These are phyloP conservation scores for Typha latifolia DNA, from an alignment of 176 grass and related monocot species.

Conservation along the genomic window DNA sequence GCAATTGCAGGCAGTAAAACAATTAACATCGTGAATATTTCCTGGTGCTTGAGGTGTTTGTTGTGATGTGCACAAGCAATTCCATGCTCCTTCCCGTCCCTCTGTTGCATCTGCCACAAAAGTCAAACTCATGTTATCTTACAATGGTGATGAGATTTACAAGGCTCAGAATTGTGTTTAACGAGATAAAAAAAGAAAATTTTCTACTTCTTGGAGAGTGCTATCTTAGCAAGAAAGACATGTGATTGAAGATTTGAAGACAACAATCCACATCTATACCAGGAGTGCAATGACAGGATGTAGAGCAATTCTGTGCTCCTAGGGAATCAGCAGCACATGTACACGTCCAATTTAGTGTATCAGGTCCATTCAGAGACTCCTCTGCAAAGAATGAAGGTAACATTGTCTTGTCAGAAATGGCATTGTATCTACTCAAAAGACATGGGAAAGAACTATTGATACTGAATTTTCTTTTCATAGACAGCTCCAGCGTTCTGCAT, in stretches of 20 bases:
- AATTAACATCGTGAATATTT: conserved; percentile 21
- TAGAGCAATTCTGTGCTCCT: conserved; percentile 50
- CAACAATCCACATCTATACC: conserved; percentile 26
- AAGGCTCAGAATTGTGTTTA: not conserved
- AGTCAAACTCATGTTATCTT: not conserved
- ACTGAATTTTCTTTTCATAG: not conserved
- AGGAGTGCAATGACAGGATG: conserved; percentile 59
- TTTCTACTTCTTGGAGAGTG: not conserved
- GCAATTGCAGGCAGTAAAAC: conserved; percentile 92
- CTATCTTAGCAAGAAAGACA: not conserved
- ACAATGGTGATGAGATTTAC: conserved; percentile 3
- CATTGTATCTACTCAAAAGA: not conserved
- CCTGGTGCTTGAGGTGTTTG: conserved; percentile 19
- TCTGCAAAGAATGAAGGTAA: conserved; percentile 3
- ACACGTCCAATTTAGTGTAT: conserved; percentile 51
- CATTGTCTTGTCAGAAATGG: not conserved
- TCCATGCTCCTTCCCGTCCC: conserved; percentile 37
- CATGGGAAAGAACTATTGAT: not conserved
- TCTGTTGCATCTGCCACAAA: conserved; percentile 25
- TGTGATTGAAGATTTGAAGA: not conserved
- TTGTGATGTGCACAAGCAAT: conserved; percentile 49
- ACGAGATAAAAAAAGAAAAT: not conserved
- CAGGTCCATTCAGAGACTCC: conserved; percentile 1
- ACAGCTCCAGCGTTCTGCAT: not conserved
- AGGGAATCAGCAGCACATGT: conserved; percentile 45